Base-by-base conservation (phyloP, 2,329 filamentous ascomycete species). In the Sclerotinia subarctica region DNA sequence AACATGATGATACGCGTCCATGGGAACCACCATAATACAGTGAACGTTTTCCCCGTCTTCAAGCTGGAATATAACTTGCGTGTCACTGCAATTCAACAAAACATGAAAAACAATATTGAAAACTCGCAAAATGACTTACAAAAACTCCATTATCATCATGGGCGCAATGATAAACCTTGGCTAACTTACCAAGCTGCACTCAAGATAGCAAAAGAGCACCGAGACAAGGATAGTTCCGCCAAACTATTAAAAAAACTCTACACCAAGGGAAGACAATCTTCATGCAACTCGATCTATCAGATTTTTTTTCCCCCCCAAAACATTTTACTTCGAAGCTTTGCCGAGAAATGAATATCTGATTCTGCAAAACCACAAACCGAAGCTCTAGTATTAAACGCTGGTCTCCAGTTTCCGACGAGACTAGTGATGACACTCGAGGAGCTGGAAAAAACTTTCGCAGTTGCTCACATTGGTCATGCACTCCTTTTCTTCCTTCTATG, bases 391-490 rank as follows among this genome's bases (percentile, higher is more conserved):
- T 75, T 84, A 26, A 85, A 85, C 64, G 83, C 83, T 2, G 82
- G 76, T 0, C 69, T 84, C 0, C 82, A 85, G 70, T 80, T 83
- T 35, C 53, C n/a, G 1, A 5, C 29, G 10, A 44, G 10, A 13
- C 53, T 60, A 59, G 79, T 80, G 0, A 77, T 79, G 59, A 81
- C 79, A 0, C 69, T 64, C 0, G 80, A 84, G 26, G 80, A 81
- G 10, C 73, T 84, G 52, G 84, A 86, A 72, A 71, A 73, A 44
- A 82, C 80, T 8, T 86, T 86, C 70, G 82, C 77, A 5, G 77
- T 84, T 70, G 82, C 79, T 67, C 82, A 85, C 70, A 78, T 85
- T 53, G 83, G 83, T 6, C 82, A 86, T 71, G 80, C 82, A 19
- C 74, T 85, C 2, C 78, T 86, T 0, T 82, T 83, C 72, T 80